Percentiles rank a stretch among this genome's conserved stretches.
Evolutionary conservation across 345 rosid genomes (phyloP).

Genomic region (Pugionium cornutum): DNA sequence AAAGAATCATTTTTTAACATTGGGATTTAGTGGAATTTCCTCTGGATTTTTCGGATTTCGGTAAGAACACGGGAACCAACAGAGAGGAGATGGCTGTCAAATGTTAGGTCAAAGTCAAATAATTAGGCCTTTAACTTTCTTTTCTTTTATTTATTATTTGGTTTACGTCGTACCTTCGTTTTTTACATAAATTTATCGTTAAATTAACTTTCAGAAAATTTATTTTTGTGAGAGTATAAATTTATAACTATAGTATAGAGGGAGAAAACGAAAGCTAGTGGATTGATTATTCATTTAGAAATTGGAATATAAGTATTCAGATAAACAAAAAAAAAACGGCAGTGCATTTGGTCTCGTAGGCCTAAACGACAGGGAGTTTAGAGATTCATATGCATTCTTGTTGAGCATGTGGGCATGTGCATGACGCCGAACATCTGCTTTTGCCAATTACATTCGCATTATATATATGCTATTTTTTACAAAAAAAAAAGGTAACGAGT

Average conservation of each 20-base stretch:
- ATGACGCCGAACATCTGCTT: constrained; percentile 29
- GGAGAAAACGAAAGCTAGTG: not conserved
- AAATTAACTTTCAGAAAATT: not conserved
- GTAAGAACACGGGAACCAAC: constrained; percentile 41
- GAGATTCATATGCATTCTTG: not conserved
- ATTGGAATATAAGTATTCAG: not conserved
- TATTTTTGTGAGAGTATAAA: not conserved
- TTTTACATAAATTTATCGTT: not conserved
- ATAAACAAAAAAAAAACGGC: not conserved
- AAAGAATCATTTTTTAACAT: not conserved
- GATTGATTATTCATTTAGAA: constrained; percentile 5
- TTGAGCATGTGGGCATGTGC: constrained; percentile 31
- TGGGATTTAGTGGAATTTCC: constrained; percentile 36
- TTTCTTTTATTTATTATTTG: not conserved
- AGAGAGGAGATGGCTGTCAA: constrained; percentile 32
- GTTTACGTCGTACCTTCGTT: constrained; percentile 10
- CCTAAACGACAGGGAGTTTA: not conserved
- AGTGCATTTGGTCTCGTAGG: not conserved
- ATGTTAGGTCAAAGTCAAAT: constrained; percentile 33
- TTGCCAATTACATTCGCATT: constrained; percentile 14
- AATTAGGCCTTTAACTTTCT: not conserved
- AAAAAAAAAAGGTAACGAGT: constrained; percentile 17
- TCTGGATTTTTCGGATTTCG: constrained; percentile 22
- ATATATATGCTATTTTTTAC: constrained; percentile 10
- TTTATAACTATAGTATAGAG: not conserved